Evolutionary conservation across 1,139 yeast genomes (phyloP), one percentile per base, ranked within the genome.

Genomic region (Groenewaldozyma sp.): DNA sequence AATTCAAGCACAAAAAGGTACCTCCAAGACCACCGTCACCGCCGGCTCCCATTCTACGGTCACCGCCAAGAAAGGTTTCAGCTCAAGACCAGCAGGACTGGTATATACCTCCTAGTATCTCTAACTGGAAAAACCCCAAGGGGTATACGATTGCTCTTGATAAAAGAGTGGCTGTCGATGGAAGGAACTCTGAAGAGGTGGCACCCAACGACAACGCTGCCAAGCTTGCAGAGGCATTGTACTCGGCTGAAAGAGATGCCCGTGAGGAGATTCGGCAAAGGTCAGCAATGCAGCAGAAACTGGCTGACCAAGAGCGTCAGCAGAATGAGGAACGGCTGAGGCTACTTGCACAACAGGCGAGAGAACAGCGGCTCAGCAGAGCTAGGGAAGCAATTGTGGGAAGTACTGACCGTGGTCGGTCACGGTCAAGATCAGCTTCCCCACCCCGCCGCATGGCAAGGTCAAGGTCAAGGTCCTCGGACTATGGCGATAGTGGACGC

Each of bases 101-200:
- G 97, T 71, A 73, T 37, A 86, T 91, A 22, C 97, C 98, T 0
- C 80, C 95, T 0, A 87, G 94, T 1, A 74, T 91, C 1, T 88
- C 97, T 1, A 87, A 86, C 58, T 91, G 98, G 98, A 88, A 88
- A 59, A 91, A 91, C 58, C 86, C 91, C 20, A 82, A 82, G 49
- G 97, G 98, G 3, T 87, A 79, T 57, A 78, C 95, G 1, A 80
- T 88, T 36, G 78, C 83, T 0, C 61, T 91, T 34, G 95, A 87
- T 42, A 82, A 82, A 54, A 67, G 97, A 44, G 66, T 82, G 46
- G 74, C 80, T 3, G 78, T 80, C 6, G 76, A 72, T 45, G 77
- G 76, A 1, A 59, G 68, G 14, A 62, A 62, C 1, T 45, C 50
- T 26, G 16, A 13, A 6, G 60, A 60, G 38, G 64, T 58, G 2